phyloP scores from a whole-genome alignment of 2,329 filamentous ascomycete species.

The Hypoxylon sp. region DNA sequence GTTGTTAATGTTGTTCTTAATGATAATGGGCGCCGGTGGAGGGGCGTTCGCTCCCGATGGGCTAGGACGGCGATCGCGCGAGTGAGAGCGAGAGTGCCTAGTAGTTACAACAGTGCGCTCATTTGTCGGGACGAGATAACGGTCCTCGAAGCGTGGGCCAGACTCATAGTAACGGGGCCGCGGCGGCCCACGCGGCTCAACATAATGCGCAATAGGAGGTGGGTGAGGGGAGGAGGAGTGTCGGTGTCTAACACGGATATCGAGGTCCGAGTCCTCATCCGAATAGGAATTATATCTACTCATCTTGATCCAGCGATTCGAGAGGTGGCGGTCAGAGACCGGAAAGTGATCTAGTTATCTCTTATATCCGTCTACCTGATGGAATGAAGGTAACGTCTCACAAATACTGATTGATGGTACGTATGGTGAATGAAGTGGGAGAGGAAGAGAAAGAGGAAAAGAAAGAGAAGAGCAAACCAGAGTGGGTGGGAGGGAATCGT shows the following conservation, averaged over 20 bases:
- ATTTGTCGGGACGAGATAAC: slow-evolving; percentile 60
- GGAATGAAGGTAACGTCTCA: neutral
- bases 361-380: neutral
- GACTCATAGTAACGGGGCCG: slow-evolving; percentile 61
- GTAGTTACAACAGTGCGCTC: slow-evolving; percentile 64
- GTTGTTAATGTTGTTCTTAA: slow-evolving; percentile 70
- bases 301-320: slow-evolving; percentile 40
- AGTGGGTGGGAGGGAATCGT: slow-evolving; percentile 5
- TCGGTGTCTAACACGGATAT: slow-evolving; percentile 64
- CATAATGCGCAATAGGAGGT: slow-evolving; percentile 61
- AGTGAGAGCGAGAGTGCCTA: slow-evolving; percentile 60
- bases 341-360: neutral
- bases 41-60: slow-evolving; percentile 55
- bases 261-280: slow-evolving; percentile 69
- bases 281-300: slow-evolving; percentile 58
- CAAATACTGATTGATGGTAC: neutral
- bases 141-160: slow-evolving; percentile 50
- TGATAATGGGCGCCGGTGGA: slow-evolving; percentile 64
- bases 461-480: neutral
- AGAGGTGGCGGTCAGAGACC: neutral
- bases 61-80: slow-evolving; percentile 63
- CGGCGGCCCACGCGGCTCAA: slow-evolving; percentile 57
- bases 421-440: neutral
- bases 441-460: slow-evolving; percentile 1
- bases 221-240: slow-evolving; percentile 57